A percentile compares a stretch with the other conserved stretches of the same genome.
Conservation (phyloP, 305 asterid species). For the Solanum hybrid region DNA sequence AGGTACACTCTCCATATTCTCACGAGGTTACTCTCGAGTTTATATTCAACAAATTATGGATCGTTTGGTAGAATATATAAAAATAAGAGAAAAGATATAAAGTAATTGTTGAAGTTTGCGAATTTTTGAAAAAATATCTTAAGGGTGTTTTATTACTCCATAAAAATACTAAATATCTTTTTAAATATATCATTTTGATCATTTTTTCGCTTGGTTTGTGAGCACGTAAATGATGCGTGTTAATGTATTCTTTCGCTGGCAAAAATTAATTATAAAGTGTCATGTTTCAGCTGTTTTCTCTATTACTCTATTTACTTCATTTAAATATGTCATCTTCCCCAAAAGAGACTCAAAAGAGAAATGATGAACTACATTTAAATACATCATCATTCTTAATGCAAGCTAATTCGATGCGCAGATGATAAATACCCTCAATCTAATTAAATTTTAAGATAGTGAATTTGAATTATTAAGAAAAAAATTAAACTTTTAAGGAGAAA, state of each 20-base stretch:
- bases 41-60: too few relatives aligned
- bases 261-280: background rate
- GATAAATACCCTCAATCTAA: background rate
- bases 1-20: background rate
- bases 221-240: background rate
- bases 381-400: background rate
- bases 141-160: too few relatives aligned
- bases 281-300: background rate
- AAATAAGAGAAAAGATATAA: too few relatives aligned
- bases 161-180: too few relatives aligned
- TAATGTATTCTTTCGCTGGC: background rate
- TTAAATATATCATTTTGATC: background rate
- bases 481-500: background rate
- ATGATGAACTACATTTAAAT: too few relatives aligned
- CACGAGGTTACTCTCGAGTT: background rate
- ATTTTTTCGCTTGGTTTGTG: background rate
- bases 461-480: too few relatives aligned
- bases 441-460: background rate
- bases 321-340: background rate
- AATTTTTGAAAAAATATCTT: too few relatives aligned
- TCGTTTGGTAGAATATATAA: too few relatives aligned
- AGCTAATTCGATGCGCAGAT: too few relatives aligned
- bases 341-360: background rate
- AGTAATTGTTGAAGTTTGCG: rapidly evolving
- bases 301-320: background rate